Base-by-base conservation (phyloP, 257 asterid species). In the Haberlea rhodopensis region DNA sequence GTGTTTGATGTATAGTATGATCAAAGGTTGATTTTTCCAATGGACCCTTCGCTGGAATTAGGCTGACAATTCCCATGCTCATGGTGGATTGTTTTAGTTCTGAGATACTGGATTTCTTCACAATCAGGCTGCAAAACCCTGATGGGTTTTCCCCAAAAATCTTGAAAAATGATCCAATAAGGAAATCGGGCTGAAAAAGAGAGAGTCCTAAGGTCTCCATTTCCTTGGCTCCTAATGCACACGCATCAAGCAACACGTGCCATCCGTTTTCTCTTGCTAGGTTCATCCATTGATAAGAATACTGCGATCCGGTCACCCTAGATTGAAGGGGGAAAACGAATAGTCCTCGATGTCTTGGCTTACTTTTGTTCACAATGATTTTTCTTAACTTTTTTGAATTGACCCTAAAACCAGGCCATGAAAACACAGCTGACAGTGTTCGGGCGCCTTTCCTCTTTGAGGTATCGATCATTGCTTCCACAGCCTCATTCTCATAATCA, bases 141-240 rank as follows among this genome's bases (percentile, higher is more conserved):
- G 91, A 82, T 18, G 98, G 98, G 13, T 91, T 86, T n/a, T 81
- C 74, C 6, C 95, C 98, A 16, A 88, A 88, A 66, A 88, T 76
- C 76, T 91, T 86, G 84, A 20, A 91, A 49, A 91, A 88, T 0
- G 91, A 86, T 73, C 82, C 86, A 61, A 83, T 76, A 3, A 88
- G 69, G 68, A 88, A 88, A 37, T 91, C 96, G 3, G 98, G 96
- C 1, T 68, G 80, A 53, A 91, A 91, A 0, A 91, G 74, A 4
- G 95, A 88, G 3, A 88, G 86, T 6, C 98, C 98, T 57, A 91
- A 58, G 0, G 98, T 88, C 53, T 91, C 98, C 98, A 91, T 91
- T 16, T 87, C 95, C 64, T 88, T 91, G 0, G 94, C 84, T 15
- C 88, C 81, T 40, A 91, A 75, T 8, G 96, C 83, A 24, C 82